These are phyloP conservation scores for Pichiaceae sp. DNA, from an alignment of 1,139 yeast species.

Conservation along the genomic window DNA sequence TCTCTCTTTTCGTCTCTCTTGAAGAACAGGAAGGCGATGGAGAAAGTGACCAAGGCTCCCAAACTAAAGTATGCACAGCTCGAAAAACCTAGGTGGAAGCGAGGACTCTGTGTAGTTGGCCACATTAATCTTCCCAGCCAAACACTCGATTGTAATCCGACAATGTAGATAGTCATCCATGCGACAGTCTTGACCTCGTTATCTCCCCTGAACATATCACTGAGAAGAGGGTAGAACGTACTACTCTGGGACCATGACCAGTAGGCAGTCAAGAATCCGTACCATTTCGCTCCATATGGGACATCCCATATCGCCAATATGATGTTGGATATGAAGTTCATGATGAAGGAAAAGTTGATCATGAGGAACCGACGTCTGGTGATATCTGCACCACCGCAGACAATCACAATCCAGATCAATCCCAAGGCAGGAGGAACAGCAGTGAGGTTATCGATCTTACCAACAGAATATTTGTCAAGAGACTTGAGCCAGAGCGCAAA, in stretches of 20 bases:
- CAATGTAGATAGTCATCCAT: slow-evolving; percentile 35
- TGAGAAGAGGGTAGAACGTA: slow-evolving; percentile 38
- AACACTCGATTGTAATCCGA: slow-evolving; percentile 34
- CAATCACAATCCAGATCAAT: slow-evolving; percentile 34
- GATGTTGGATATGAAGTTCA: slow-evolving; percentile 28
- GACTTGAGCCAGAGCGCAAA: slow-evolving; percentile 48
- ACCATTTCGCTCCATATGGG: slow-evolving; percentile 39
- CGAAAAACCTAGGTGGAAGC: slow-evolving; percentile 40
- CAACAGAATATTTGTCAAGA: slow-evolving; percentile 30
- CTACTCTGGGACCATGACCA: slow-evolving; percentile 38
- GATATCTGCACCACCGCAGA: slow-evolving; percentile 42
- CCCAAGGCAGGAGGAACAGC: slow-evolving; percentile 53
- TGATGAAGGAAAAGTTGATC: slow-evolving; percentile 33
- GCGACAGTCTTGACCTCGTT: slow-evolving; percentile 35
- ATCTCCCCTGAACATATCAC: slow-evolving; percentile 38
- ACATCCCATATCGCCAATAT: slow-evolving; percentile 40
- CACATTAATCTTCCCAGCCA: slow-evolving; percentile 42
- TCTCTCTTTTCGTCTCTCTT: slow-evolving; percentile 46
- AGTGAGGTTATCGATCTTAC: slow-evolving; percentile 32
- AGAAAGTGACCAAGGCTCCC: slow-evolving; percentile 9
- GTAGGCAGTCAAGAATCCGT: slow-evolving; percentile 37
- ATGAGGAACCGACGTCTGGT: slow-evolving; percentile 38
- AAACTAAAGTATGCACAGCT: slow-evolving; percentile 22
- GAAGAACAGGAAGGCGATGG: slow-evolving; percentile 39
- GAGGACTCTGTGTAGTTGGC: slow-evolving; percentile 44